Evolutionary conservation across 352 stramenopile genomes (phyloP).

Genomic region (Phytophthora fragariaefolia): DNA sequence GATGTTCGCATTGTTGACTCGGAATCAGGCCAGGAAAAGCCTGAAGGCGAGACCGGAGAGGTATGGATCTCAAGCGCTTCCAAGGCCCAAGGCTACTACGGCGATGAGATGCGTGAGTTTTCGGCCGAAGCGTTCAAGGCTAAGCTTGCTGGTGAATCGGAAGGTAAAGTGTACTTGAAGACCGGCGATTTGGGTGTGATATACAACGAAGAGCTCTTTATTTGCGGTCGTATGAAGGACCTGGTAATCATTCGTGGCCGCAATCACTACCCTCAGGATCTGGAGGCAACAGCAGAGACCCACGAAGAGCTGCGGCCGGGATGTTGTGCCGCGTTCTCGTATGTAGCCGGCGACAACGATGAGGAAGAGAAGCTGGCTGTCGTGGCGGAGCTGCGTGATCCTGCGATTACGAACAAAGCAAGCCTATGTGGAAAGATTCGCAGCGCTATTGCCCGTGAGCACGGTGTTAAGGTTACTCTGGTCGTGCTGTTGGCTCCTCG

Average conservation of each 20-base stretch:
- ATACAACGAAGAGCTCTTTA: constrained; percentile 95
- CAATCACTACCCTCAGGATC: constrained; percentile 99
- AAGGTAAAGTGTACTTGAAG: constrained; percentile 79
- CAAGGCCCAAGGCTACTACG: constrained; percentile 96
- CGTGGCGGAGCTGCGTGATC: constrained; percentile 77
- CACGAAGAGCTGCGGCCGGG: constrained; percentile 90
- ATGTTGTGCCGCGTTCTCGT: constrained; percentile 95
- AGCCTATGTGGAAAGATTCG: constrained; percentile 81
- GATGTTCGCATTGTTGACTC: constrained; percentile 95
- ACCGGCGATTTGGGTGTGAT: constrained; percentile 99
- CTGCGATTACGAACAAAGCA: constrained; percentile 70
- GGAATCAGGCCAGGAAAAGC: constrained; percentile 54
- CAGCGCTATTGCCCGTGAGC: constrained; percentile 71
- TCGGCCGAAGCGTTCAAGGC: constrained; percentile 92
- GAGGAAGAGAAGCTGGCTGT: constrained; percentile 79
- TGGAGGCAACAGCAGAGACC: constrained; percentile 94
- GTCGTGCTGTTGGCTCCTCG: constrained; percentile 93
- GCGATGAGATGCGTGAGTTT: constrained; percentile 72
- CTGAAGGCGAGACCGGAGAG: constrained; percentile 79
- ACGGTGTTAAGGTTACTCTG: constrained; percentile 88
- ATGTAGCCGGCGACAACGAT: constrained; percentile 43
- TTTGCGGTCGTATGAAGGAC: constrained; percentile 99
- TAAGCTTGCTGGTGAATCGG: constrained; percentile 47
- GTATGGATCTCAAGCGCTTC: constrained; percentile 90
- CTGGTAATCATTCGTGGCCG: constrained; percentile 99